Percentiles rank a stretch among this genome's conserved stretches.
Conservation (phyloP, 2,329 filamentous ascomycete species). For the Stagonosporopsis chrysanthemi region DNA sequence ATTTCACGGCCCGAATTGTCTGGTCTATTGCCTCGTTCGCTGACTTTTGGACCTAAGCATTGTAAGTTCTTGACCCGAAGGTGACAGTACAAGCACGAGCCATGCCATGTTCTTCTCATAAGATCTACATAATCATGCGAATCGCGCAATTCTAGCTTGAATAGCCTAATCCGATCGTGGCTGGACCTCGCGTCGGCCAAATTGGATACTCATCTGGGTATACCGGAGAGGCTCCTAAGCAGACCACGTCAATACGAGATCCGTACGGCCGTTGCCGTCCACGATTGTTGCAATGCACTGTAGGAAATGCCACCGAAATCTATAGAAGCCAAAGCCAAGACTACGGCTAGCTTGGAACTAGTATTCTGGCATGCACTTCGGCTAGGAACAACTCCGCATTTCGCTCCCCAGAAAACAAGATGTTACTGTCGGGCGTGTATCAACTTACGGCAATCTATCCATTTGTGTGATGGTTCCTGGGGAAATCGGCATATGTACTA, state of each 20-base stretch:
- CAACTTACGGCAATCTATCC: background rate
- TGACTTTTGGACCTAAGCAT: background rate
- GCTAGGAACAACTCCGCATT: background rate
- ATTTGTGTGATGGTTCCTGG: background rate
- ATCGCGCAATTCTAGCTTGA: background rate
- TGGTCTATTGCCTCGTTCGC: background rate
- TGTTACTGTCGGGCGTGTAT: background rate
- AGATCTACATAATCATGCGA: background rate
- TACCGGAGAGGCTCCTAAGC: background rate
- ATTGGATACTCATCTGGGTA: background rate
- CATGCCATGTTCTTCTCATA: background rate
- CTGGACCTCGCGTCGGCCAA: background rate
- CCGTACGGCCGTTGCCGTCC: background rate
- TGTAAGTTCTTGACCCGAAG: background rate
- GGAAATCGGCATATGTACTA: constrained; percentile 9
- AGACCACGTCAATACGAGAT: background rate
- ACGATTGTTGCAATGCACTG: background rate
- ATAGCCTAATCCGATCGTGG: background rate
- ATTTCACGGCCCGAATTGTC: background rate
- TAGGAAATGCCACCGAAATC: background rate
- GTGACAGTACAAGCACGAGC: background rate
- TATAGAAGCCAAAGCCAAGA: background rate
- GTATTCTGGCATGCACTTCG: background rate
- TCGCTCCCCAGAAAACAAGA: background rate
- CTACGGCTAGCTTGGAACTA: background rate